phyloP scores from a whole-genome alignment of 2,329 filamentous ascomycete genomes.

The Achaetomium macrosporum region DNA sequence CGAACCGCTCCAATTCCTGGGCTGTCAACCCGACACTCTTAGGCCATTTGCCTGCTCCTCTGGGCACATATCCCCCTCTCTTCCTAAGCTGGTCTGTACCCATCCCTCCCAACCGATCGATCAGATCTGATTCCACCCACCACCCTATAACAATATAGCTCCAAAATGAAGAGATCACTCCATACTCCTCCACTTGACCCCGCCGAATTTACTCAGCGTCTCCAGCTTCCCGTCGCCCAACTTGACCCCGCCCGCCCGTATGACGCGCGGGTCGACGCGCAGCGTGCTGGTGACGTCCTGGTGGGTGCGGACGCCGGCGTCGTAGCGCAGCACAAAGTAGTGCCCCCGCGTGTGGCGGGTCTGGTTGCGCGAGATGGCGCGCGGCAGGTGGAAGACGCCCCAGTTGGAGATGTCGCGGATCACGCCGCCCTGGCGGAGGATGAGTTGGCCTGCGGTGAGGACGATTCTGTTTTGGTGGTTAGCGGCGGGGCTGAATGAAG shows the following conservation, averaged over 20 bases:
- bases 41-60: too few species aligned
- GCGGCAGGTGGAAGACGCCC: constrained; percentile 85
- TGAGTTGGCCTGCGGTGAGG: constrained; percentile 71
- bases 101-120: neutral
- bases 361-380: constrained; percentile 72
- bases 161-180: constrained; percentile 4
- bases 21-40: too few species aligned
- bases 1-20: too few species aligned
- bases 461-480: constrained; percentile 61
- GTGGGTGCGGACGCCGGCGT: constrained; percentile 68
- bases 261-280: constrained; percentile 81
- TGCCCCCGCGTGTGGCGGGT: constrained; percentile 78
- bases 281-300: constrained; percentile 69
- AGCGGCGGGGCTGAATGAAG: too few species aligned
- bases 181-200: constrained; percentile 43
- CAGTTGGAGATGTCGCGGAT: constrained; percentile 92
- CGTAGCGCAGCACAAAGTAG: constrained; percentile 98
- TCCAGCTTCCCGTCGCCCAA: constrained; percentile 83
- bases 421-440: constrained; percentile 80
- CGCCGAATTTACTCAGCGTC: constrained; percentile 45
- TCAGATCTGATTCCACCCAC: neutral
- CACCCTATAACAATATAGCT: neutral
- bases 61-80: too few species aligned
- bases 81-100: neutral
- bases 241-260: constrained; percentile 81